Percentiles rank a stretch among this genome's conserved stretches.
Evolutionary conservation across 306 rosid species (phyloP).

Genomic region (Malus fusca): DNA sequence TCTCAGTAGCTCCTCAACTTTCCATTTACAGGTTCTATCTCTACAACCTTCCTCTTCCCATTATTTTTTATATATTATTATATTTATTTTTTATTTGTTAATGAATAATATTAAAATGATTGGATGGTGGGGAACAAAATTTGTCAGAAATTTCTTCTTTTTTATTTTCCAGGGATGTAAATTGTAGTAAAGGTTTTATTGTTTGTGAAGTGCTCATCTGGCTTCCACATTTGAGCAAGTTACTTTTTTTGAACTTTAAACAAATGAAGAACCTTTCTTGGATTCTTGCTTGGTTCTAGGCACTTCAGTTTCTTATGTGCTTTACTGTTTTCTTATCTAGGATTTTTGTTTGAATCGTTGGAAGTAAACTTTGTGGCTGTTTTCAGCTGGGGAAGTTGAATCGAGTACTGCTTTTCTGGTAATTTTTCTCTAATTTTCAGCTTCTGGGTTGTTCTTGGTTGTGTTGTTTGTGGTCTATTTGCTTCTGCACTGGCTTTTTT

Average conservation of each 20-base stretch:
- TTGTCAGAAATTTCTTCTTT: background rate
- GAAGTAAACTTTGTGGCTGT: background rate
- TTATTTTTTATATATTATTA: background rate
- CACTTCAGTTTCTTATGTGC: background rate
- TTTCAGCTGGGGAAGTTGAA: slow-evolving; percentile 9
- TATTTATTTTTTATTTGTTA: background rate
- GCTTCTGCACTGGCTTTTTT: slow-evolving; percentile 11
- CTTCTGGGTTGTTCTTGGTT: slow-evolving; percentile 1
- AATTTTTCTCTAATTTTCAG: background rate
- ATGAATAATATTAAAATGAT: background rate
- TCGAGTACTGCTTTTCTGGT: slow-evolving; percentile 13
- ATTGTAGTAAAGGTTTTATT: background rate
- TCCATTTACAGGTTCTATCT: slow-evolving; percentile 9
- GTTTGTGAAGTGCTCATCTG: slow-evolving; percentile 25
- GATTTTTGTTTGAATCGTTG: slow-evolving; percentile 2
- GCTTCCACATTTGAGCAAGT: slow-evolving; percentile 20
- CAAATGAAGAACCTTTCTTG: background rate
- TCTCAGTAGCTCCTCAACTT: slow-evolving; percentile 4
- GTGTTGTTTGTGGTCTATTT: background rate
- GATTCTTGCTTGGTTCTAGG: slow-evolving; percentile 10
- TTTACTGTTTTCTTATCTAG: background rate
- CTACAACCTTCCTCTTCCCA: background rate
- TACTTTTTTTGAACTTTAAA: background rate
- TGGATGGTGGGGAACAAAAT: slow-evolving; percentile 6
- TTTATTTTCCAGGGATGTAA: background rate